A percentile compares a stretch with the other conserved stretches of the same genome.
These are phyloP conservation scores for Boeremia exigua DNA, from an alignment of 2,329 filamentous ascomycete genomes.

Conservation along the genomic window DNA sequence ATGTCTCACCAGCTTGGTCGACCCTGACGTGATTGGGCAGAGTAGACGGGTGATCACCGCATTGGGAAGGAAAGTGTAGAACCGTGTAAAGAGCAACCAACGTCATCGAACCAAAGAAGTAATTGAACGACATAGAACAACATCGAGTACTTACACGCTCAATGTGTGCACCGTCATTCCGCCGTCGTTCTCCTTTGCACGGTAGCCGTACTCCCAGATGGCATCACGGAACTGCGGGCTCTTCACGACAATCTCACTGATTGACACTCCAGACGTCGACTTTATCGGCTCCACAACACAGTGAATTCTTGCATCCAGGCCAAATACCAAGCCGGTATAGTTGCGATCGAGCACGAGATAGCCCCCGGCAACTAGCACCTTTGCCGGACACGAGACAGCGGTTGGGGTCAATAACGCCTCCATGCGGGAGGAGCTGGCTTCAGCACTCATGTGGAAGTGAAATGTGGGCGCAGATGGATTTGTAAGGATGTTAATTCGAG, in stretches of 20 bases:
- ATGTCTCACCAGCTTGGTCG: background rate
- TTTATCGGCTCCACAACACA: slow-evolving; percentile 62
- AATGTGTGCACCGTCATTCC: slow-evolving; percentile 83
- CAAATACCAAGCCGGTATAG: slow-evolving; percentile 77
- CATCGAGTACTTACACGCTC: slow-evolving; percentile 67
- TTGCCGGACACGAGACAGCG: slow-evolving; percentile 86
- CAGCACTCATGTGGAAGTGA: slow-evolving; percentile 23
- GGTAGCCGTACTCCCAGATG: slow-evolving; percentile 85
- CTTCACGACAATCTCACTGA: slow-evolving; percentile 78
- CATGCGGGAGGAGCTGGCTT: slow-evolving; percentile 18
- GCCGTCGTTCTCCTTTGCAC: slow-evolving; percentile 71
- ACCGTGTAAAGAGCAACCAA: background rate
- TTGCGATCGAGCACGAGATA: slow-evolving; percentile 91
- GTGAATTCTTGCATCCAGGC: slow-evolving; percentile 69
- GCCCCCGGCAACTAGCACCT: slow-evolving; percentile 92
- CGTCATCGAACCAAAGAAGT: slow-evolving; percentile 2
- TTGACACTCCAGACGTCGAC: slow-evolving; percentile 65
- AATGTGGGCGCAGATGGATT: slow-evolving; percentile 17
- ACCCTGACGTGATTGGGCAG: slow-evolving; percentile 4
- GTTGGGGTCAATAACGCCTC: slow-evolving; percentile 28
- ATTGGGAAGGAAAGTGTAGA: slow-evolving; percentile 6
- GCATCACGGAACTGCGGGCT: slow-evolving; percentile 91
- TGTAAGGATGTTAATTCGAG: slow-evolving; percentile 21
- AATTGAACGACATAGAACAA: background rate
- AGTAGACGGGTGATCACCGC: background rate